phyloP scores from a whole-genome alignment of 805 yeast genomes.

The Ascoidea rubescens region DNA sequence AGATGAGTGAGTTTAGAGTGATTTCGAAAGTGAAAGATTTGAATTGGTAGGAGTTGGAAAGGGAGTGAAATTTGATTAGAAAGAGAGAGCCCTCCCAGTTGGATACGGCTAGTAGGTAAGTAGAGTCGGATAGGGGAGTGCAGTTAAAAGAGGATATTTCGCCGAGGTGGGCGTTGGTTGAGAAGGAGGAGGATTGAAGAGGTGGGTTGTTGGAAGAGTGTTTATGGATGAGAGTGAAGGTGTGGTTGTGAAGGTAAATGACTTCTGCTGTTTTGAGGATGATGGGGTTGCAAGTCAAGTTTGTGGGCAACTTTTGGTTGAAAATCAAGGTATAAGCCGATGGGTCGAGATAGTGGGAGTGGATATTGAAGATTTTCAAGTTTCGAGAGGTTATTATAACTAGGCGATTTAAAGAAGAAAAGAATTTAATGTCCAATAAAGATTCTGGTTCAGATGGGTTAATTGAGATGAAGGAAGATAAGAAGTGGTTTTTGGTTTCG shows the following conservation, averaged over 20 bases:
- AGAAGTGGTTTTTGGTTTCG: too few relatives aligned
- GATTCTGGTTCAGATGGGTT: too few relatives aligned
- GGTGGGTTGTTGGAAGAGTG: too few relatives aligned
- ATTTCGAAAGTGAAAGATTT: neutral
- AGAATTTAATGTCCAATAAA: too few relatives aligned
- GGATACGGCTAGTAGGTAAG: neutral
- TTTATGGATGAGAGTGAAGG: neutral
- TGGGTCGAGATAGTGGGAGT: neutral
- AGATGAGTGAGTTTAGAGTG: neutral
- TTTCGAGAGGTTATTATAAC: too few relatives aligned
- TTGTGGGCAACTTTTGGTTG: neutral
- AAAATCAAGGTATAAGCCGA: neutral
- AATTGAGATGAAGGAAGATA: too few relatives aligned
- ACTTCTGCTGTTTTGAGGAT: neutral
- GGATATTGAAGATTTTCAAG: neutral
- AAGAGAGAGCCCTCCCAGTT: neutral
- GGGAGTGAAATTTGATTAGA: neutral
- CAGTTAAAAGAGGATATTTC: neutral
- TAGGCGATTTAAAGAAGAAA: too few relatives aligned
- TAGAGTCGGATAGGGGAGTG: neutral
- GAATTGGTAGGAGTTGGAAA: neutral
- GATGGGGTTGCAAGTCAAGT: neutral
- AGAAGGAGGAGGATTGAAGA: too few relatives aligned
- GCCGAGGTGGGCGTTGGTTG: neutral
- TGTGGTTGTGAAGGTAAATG: neutral